Conservation (phyloP, 768 basidiomycete genomes). For the Pleurotus sapidus region DNA sequence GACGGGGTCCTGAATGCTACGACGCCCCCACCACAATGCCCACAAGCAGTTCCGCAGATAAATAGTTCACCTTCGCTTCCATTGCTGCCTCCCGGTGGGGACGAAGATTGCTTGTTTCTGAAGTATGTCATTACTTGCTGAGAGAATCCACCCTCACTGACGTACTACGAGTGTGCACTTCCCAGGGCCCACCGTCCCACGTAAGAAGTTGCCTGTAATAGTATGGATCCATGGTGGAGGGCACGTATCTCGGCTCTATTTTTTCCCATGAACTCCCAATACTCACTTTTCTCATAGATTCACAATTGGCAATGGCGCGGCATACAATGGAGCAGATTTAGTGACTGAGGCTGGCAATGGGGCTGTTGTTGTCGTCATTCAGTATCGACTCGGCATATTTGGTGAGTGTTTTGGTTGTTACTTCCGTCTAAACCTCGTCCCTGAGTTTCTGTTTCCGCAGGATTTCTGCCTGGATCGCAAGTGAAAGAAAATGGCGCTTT, state of each 20-base stretch:
- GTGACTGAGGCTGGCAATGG: not conserved
- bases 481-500: conserved; percentile 27
- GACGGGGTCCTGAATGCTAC: too few relatives aligned
- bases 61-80: too few relatives aligned
- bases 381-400: conserved; percentile 7
- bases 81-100: too few relatives aligned
- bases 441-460: conserved; percentile 3
- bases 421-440: not conserved
- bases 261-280: not conserved
- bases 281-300: not conserved
- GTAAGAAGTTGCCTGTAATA: not conserved
- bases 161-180: not conserved
- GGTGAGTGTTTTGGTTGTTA: not conserved
- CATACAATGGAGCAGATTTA: not conserved
- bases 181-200: not conserved
- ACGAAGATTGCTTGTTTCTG: too few relatives aligned
- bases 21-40: too few relatives aligned
- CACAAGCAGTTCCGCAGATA: too few relatives aligned
- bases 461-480: conserved; percentile 30
- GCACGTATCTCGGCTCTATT: not conserved
- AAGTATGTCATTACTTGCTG: not conserved
- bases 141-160: not conserved
- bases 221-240: conserved; percentile 7
- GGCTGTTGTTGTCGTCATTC: not conserved
- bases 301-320: not conserved